Percentiles rank a stretch among this genome's conserved stretches.
Conservation (phyloP, 495 filamentous ascomycete genomes). For the Podospora comata region DNA sequence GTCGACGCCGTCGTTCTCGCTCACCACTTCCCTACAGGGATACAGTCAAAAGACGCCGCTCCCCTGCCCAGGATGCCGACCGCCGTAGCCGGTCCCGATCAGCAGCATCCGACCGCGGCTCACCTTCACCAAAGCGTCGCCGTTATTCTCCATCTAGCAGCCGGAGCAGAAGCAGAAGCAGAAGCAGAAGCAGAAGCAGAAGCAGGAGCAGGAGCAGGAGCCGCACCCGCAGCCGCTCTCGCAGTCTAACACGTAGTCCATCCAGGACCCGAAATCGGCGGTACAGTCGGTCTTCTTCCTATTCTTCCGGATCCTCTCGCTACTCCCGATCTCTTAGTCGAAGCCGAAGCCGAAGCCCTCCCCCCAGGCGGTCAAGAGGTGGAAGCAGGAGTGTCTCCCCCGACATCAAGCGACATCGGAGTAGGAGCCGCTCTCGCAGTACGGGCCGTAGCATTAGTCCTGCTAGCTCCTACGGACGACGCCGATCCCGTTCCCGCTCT, state of each 20-base stretch:
- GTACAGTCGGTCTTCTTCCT: slow-evolving; percentile 49
- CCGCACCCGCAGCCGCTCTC: slow-evolving; percentile 18
- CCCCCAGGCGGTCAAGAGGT: not conserved
- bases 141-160: slow-evolving; percentile 33
- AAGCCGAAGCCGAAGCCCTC: slow-evolving; percentile 41
- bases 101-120: slow-evolving; percentile 32
- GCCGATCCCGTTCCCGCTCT: slow-evolving; percentile 53
- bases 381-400: not conserved
- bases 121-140: slow-evolving; percentile 33
- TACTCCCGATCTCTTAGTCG: slow-evolving; percentile 42
- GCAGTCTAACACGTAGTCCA: slow-evolving; percentile 14
- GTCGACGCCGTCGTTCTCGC: slow-evolving; percentile 41
- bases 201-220: slow-evolving; percentile 26
- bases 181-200: slow-evolving; percentile 19
- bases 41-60: slow-evolving; percentile 43
- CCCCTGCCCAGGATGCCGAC: slow-evolving; percentile 27
- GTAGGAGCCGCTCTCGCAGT: slow-evolving; percentile 32
- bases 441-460: slow-evolving; percentile 32
- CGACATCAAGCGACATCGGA: slow-evolving; percentile 2
- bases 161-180: slow-evolving; percentile 42
- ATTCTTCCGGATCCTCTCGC: slow-evolving; percentile 33
- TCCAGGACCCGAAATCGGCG: slow-evolving; percentile 22
- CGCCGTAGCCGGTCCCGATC: slow-evolving; percentile 29
- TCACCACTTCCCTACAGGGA: slow-evolving; percentile 40
- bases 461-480: slow-evolving; percentile 28